phyloP scores from a whole-genome alignment of 164 flowering plant genomes.

The Nymphaea thermarum region DNA sequence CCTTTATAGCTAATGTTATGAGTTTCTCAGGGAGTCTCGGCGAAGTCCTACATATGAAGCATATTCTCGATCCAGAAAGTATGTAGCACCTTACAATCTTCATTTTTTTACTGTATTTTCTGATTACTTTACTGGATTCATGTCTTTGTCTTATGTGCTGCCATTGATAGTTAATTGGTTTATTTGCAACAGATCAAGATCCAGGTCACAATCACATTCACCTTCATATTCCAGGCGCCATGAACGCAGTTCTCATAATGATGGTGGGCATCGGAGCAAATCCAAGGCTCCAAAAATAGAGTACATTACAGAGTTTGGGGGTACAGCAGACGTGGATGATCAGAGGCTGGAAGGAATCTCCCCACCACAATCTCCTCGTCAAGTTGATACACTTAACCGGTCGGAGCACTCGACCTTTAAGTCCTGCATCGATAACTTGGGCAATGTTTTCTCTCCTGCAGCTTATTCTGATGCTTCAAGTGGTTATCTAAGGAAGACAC shows the following conservation, averaged over 20 bases:
- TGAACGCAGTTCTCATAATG: slow-evolving; percentile 53
- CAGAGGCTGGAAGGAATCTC: slow-evolving; percentile 69
- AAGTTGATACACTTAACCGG: slow-evolving; percentile 72
- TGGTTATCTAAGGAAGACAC: slow-evolving; percentile 41
- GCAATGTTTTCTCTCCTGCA: slow-evolving; percentile 86
- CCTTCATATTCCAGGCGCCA: slow-evolving; percentile 71
- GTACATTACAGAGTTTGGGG: slow-evolving; percentile 94
- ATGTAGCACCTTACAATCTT: slow-evolving; percentile 1
- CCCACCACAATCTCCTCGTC: slow-evolving; percentile 89
- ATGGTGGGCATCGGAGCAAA: slow-evolving; percentile 58
- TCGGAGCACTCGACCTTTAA: slow-evolving; percentile 99
- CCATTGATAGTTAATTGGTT: not conserved
- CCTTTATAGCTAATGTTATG: not conserved
- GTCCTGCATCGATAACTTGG: slow-evolving; percentile 74
- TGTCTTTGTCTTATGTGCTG: not conserved
- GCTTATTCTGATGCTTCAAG: slow-evolving; percentile 40
- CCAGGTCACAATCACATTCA: slow-evolving; percentile 73
- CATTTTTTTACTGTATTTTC: not conserved
- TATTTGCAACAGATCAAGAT: slow-evolving; percentile 36
- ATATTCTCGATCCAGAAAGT: slow-evolving; percentile 90
- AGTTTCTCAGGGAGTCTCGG: slow-evolving; percentile 57
- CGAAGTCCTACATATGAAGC: slow-evolving; percentile 96
- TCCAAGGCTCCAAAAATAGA: slow-evolving; percentile 73
- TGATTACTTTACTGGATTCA: not conserved
- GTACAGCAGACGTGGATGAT: slow-evolving; percentile 44